Evolutionary conservation across 495 filamentous ascomycete genomes (phyloP).

Genomic region (Xylaria bambusicola): DNA sequence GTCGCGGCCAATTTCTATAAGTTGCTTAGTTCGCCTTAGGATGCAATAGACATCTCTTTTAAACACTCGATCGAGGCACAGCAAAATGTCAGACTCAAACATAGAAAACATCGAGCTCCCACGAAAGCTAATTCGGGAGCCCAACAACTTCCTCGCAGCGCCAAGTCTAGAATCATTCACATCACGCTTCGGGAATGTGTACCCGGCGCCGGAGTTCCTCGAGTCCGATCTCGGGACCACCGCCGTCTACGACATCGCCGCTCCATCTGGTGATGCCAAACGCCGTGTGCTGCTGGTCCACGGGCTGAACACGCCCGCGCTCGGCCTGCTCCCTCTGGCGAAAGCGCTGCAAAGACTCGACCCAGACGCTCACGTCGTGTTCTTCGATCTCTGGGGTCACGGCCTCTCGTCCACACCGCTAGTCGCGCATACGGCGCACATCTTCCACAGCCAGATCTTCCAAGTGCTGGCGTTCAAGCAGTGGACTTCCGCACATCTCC

Average conservation of each 20-base stretch:
- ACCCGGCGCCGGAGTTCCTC: slow-evolving; percentile 9
- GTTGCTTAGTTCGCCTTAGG: no score
- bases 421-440: slow-evolving; percentile 20
- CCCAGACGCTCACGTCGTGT: slow-evolving; percentile 20
- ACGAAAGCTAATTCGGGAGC: background rate
- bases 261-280: slow-evolving; percentile 2
- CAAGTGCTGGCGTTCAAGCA: slow-evolving; percentile 20
- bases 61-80: background rate
- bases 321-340: slow-evolving; percentile 31
- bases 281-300: slow-evolving; percentile 30
- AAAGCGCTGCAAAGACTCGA: slow-evolving; percentile 11
- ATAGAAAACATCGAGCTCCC: background rate
- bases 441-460: slow-evolving; percentile 30
- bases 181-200: background rate
- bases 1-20: no score
- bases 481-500: slow-evolving; percentile 30
- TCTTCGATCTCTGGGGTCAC: slow-evolving; percentile 34
- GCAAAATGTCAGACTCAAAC: background rate
- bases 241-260: background rate
- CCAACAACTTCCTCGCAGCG: background rate
- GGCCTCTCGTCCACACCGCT: slow-evolving; percentile 34
- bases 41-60: no score
- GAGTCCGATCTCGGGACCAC: slow-evolving; percentile 7
- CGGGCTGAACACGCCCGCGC: slow-evolving; percentile 31
- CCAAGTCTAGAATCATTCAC: slow-evolving; percentile 5